These are phyloP conservation scores for Dictyophora rubrovolvata DNA, from an alignment of 768 basidiomycete species.

Conservation along the genomic window DNA sequence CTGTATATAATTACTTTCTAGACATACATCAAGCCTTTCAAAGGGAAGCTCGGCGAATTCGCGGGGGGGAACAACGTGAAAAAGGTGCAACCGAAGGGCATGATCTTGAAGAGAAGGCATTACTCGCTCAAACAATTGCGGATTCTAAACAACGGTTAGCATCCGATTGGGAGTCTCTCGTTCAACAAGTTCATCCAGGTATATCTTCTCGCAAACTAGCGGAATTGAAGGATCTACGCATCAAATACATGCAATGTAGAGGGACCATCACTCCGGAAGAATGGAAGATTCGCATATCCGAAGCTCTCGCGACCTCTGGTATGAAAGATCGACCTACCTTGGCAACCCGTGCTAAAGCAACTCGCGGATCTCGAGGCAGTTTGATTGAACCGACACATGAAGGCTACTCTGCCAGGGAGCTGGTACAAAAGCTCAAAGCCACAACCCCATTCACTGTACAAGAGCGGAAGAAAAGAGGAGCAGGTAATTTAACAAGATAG, in stretches of 20 bases:
- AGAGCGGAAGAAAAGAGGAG: conserved; percentile 15
- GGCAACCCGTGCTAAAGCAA: conserved; percentile 6
- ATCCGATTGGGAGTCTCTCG: conserved; percentile 52
- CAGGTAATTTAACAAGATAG: conserved; percentile 10
- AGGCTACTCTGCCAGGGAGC: conserved; percentile 39
- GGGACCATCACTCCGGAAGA: conserved; percentile 36
- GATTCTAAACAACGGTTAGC: conserved; percentile 51
- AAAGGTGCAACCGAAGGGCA: conserved; percentile 19
- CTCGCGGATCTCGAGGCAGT: conserved; percentile 10
- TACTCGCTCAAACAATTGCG: conserved; percentile 53
- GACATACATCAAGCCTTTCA: conserved; percentile 25
- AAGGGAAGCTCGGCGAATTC: conserved; percentile 23
- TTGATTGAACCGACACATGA: conserved; percentile 31
- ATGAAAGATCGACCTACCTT: neutral
- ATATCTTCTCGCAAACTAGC: conserved; percentile 34
- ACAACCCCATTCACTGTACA: conserved; percentile 24
- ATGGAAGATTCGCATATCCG: conserved; percentile 55
- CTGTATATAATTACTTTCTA: conserved; percentile 36
- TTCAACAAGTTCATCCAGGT: conserved; percentile 44
- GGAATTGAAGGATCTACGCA: conserved; percentile 44
- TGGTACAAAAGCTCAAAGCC: conserved; percentile 43
- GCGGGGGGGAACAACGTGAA: conserved; percentile 14
- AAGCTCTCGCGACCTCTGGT: conserved; percentile 27
- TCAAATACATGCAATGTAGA: conserved; percentile 50
- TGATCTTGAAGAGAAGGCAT: conserved; percentile 37